Percentiles rank a stretch among this genome's conserved stretches.
Evolutionary conservation across 768 basidiomycete species (phyloP).

Genomic region (Rubroboletus satanas): DNA sequence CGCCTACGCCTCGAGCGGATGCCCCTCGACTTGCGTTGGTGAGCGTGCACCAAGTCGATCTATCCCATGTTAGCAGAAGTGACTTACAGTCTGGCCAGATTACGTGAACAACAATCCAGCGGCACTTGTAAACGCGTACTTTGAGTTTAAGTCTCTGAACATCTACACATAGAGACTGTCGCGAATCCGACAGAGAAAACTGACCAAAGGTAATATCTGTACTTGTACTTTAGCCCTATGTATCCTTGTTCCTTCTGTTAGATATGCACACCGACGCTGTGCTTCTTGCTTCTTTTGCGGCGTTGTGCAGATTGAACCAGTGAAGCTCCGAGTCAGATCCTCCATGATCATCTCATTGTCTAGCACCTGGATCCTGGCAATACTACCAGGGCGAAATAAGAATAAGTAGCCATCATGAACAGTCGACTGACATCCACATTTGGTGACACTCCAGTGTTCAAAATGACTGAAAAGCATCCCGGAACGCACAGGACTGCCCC

Average conservation of each 20-base stretch:
- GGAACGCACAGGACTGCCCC: no score
- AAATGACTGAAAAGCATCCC: no score
- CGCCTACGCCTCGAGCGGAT: background rate
- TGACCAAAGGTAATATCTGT: background rate
- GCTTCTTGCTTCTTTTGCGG: no score
- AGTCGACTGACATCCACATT: no score
- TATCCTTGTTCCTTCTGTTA: background rate
- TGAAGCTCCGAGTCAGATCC: no score
- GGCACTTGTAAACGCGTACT: background rate
- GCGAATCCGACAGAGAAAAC: background rate
- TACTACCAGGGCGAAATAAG: no score
- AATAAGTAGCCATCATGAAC: no score
- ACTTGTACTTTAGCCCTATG: background rate
- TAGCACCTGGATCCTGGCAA: no score
- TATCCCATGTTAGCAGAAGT: background rate
- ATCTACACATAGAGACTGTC: background rate
- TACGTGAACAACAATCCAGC: background rate
- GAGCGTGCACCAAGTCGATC: background rate
- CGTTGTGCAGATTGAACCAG: no score
- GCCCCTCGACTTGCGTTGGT: background rate
- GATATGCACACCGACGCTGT: no score
- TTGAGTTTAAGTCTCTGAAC: background rate
- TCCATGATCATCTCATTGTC: no score
- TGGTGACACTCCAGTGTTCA: no score
- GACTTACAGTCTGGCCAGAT: background rate